Evolutionary conservation across 2,329 filamentous ascomycete genomes (phyloP), one percentile per base, ranked within the genome.

Genomic region (Metarhizium brunneum): DNA sequence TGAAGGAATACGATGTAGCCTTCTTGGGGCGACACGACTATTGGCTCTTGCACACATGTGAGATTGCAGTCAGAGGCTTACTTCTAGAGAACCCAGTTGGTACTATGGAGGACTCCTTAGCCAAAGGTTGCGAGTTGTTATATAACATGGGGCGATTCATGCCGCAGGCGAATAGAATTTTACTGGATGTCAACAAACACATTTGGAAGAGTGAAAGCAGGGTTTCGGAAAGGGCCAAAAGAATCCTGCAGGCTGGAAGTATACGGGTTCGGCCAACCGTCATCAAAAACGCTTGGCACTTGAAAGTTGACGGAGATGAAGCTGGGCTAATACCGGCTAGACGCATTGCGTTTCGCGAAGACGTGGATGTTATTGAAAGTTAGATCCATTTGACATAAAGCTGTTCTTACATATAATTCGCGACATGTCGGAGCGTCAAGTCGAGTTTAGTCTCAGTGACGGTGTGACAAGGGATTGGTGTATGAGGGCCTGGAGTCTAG

Each of bases 1-100:
- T 65, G n/a, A 61, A 58, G 53, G 63, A 62, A 52, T 67, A 64
- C 18, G 64, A 66, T 42, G 57, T 60, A n/a, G 60, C 54, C 1
- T 60, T 62, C 40, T 61, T 61, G 32, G 56, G 62, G 54, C 60
- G 55, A 25, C 57, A 61, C 47, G 64, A 64, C 42, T 60, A 60
- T 47, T 65, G 62, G 57, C 54, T 58, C 32, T 29, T 48, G 13
- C 54, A 57, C n/a, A 55, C 59, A 2, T 58, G 59, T 38, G 53
- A 47, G 18, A 29, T 47, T 4, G 55, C 54, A 2, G 57, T 56
- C 38, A 47, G 43, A 36, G 36, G 53, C n/a, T 32, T 56, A 14
- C 11, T 56, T 2, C 45, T 50, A 29, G 45, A 54, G 11, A 43
- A 48, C 6, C 2, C 5, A 2, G 8, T 10, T 43, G 36, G 38